phyloP scores from a whole-genome alignment of 768 basidiomycete genomes.

The Pleurotus djamor region DNA sequence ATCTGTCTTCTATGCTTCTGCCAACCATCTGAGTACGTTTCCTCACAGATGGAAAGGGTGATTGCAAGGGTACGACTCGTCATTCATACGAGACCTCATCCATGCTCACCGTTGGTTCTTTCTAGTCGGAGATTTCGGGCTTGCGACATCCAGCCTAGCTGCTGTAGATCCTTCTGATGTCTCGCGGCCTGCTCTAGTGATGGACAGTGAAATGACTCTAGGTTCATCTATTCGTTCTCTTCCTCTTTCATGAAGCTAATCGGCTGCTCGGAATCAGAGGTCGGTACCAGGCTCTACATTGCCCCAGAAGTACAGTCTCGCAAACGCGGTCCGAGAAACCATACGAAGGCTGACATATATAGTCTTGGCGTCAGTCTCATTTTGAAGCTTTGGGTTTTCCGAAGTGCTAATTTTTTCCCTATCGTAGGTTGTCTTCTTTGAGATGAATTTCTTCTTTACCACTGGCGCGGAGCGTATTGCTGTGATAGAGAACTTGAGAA shows the following conservation, averaged over 20 bases:
- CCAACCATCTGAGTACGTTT: background rate
- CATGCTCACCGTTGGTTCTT: background rate
- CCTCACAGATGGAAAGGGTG: slow-evolving; percentile 68
- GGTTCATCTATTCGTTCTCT: slow-evolving; percentile 35
- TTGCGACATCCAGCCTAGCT: slow-evolving; percentile 81
- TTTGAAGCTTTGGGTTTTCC: background rate
- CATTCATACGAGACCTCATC: background rate
- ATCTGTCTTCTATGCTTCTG: background rate
- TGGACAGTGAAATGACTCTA: slow-evolving; percentile 73
- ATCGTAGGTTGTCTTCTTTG: slow-evolving; percentile 88
- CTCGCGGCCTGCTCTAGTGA: slow-evolving; percentile 36
- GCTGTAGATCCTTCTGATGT: slow-evolving; percentile 76
- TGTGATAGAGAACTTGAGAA: slow-evolving; percentile 78
- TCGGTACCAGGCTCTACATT: slow-evolving; percentile 90
- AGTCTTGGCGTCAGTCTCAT: slow-evolving; percentile 73
- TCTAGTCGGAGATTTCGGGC: slow-evolving; percentile 88
- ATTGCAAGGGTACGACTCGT: slow-evolving; percentile 63
- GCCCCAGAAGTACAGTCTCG: slow-evolving; percentile 84
- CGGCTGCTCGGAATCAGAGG: slow-evolving; percentile 44
- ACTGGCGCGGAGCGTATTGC: slow-evolving; percentile 84
- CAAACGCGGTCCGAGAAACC: slow-evolving; percentile 66
- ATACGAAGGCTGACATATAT: slow-evolving; percentile 92
- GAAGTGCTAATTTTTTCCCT: background rate
- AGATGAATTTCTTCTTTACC: slow-evolving; percentile 87
- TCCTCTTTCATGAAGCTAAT: background rate